These are phyloP conservation scores for Coprinopsis marcescibilis DNA, from an alignment of 768 basidiomycete species.

Conservation along the genomic window DNA sequence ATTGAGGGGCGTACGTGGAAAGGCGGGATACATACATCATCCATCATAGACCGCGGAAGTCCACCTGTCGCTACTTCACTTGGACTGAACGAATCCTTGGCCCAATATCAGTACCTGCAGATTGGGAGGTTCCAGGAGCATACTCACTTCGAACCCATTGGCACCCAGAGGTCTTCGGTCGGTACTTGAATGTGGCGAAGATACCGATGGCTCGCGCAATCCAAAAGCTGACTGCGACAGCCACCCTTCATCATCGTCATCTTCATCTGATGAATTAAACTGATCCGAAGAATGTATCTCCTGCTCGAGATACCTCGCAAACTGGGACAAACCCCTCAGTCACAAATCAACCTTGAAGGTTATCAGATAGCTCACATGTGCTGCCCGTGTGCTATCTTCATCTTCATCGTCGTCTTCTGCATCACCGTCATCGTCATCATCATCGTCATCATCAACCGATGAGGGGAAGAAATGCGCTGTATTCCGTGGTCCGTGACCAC, in stretches of 20 bases:
- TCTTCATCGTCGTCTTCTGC: slow-evolving; percentile 43
- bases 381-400: slow-evolving; percentile 32
- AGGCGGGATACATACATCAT: slow-evolving; percentile 40
- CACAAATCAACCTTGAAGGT: slow-evolving; percentile 9
- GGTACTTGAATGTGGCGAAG: slow-evolving; percentile 36
- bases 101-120: background rate
- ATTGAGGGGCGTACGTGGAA: background rate
- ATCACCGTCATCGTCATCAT: slow-evolving; percentile 23
- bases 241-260: slow-evolving; percentile 80
- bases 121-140: slow-evolving; percentile 9
- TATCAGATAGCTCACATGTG: slow-evolving; percentile 32
- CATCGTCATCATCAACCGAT: slow-evolving; percentile 27
- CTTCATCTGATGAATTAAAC: slow-evolving; percentile 33
- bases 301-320: slow-evolving; percentile 72
- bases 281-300: slow-evolving; percentile 64
- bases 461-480: slow-evolving; percentile 25
- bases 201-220: slow-evolving; percentile 42
- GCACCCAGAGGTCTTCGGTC: slow-evolving; percentile 40
- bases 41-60: slow-evolving; percentile 35
- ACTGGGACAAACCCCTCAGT: slow-evolving; percentile 36
- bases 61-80: slow-evolving; percentile 35
- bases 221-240: slow-evolving; percentile 72
- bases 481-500: slow-evolving; percentile 26
- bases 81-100: slow-evolving; percentile 51
- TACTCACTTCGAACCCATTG: slow-evolving; percentile 50